Percentiles rank a stretch among this genome's conserved stretches.
Conservation (phyloP, 1,139 yeast species). For the Pneumocystis carinii region DNA sequence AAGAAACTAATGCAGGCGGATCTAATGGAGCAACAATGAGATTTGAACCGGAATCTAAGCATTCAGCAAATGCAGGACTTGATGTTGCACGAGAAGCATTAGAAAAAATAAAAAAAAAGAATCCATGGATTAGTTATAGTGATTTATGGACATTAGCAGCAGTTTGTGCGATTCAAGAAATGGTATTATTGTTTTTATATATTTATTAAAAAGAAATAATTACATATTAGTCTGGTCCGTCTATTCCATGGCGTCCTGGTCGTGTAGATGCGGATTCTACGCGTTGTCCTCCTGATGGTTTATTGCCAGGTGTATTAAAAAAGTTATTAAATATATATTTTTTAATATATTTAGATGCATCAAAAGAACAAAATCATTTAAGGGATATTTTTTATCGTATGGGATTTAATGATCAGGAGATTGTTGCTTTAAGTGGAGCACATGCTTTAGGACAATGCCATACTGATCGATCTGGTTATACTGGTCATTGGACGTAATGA, state of each 20-base stretch:
- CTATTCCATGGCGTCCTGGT: conserved; percentile 77
- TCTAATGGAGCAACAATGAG: conserved; percentile 77
- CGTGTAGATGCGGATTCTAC: conserved; percentile 37
- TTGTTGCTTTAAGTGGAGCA: conserved; percentile 77
- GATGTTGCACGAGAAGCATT: conserved; percentile 49
- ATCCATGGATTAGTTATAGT: conserved; percentile 72
- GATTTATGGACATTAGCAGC: conserved; percentile 84
- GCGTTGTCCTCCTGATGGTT: conserved; percentile 48
- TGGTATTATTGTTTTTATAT: conserved; percentile 22
- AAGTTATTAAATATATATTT: conserved; percentile 21
- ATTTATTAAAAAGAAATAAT: neutral
- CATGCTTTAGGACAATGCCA: conserved; percentile 58
- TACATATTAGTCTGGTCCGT: conserved; percentile 44
- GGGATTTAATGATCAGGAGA: conserved; percentile 71
- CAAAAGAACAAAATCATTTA: conserved; percentile 53
- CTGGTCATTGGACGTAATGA: conserved; percentile 73
- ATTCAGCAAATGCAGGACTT: conserved; percentile 53
- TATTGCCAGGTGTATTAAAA: conserved; percentile 19
- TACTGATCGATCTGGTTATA: conserved; percentile 43
- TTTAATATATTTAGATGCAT: conserved; percentile 46
- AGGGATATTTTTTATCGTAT: conserved; percentile 52
- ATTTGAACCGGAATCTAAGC: conserved; percentile 12
- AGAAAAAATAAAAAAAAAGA: conserved; percentile 41
- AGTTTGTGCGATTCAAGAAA: conserved; percentile 70
- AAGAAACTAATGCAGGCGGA: conserved; percentile 52